phyloP scores from a whole-genome alignment of 352 stramenopile genomes.

The Phytophthora palmivora region DNA sequence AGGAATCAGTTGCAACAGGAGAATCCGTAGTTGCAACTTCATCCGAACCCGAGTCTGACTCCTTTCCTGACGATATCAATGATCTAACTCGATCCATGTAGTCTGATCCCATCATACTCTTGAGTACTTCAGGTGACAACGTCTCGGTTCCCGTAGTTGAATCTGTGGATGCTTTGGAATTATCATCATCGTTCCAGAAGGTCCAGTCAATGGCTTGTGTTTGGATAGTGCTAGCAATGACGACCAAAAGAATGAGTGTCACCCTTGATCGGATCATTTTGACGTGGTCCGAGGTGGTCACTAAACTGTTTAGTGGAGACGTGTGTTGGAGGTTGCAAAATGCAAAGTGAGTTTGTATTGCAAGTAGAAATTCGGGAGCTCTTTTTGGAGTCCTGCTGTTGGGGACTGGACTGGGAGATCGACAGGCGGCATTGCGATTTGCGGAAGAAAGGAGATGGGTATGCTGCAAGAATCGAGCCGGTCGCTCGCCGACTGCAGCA shows the following conservation, averaged over 20 bases:
- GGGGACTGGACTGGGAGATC: conserved; percentile 6
- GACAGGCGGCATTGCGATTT: conserved; percentile 28
- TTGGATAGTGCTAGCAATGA: conserved; percentile 19
- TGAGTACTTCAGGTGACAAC: conserved; percentile 31
- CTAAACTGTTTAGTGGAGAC: background rate
- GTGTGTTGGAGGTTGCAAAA: conserved; percentile 32
- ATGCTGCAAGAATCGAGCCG: conserved; percentile 30
- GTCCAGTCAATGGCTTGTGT: conserved; percentile 42
- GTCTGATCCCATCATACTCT: conserved; percentile 33
- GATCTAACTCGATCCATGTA: conserved; percentile 35
- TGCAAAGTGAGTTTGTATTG: conserved; percentile 27
- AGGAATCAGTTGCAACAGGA: background rate
- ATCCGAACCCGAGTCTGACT: conserved; percentile 8
- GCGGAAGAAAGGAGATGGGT: conserved; percentile 29
- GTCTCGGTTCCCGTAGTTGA: conserved; percentile 10
- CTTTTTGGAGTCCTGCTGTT: conserved; percentile 12
- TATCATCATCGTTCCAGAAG: conserved; percentile 40
- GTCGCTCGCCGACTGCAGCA: conserved; percentile 12
- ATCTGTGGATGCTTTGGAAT: conserved; percentile 13
- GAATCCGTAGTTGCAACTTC: background rate
- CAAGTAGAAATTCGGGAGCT: conserved; percentile 6
- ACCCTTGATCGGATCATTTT: conserved; percentile 28
- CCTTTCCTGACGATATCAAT: conserved; percentile 25
- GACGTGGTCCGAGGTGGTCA: conserved; percentile 5
- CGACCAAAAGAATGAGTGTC: conserved; percentile 12